Evolutionary conservation across 2,329 filamentous ascomycete species (phyloP), one percentile per base, ranked within the genome.

Genomic region (Alternaria metachromatica): DNA sequence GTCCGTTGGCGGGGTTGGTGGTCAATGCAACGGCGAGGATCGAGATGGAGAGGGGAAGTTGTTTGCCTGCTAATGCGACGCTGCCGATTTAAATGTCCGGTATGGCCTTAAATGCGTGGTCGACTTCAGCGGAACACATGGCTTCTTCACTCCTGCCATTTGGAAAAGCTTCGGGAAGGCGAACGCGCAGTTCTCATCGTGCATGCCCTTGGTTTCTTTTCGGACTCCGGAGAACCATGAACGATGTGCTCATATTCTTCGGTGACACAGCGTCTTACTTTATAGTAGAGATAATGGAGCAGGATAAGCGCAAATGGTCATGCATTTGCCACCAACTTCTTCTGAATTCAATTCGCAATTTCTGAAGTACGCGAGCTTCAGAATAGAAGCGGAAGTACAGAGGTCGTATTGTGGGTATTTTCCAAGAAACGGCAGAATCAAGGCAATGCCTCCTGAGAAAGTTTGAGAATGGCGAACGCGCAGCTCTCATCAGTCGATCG

Each of bases 1-100:
- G 66, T 28, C 63, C 69, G 8, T 48, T 73, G 15, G 69, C 64
- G 4, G 58, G 64, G 18, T n/a, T 72, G 20, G 59, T 73, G 6
- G 59, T 68, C 5, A 73, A 73, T 48, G 66, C 71, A 8, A 72
- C 71, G 11, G 66, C 69, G 21, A 62, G 69, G 11, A 73, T 73
- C 18, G 69, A 72, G 23, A 54, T 57, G 25, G 43, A 37, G 12
- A 54, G 63, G 37, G 71, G 71, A 1, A 59, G 65, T 2, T 73
- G 71, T 55, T 51, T 73, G 15, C 62, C 66, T 6, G 69, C 68
- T 4, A 73, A 73, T 53, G 53, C 55, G 4, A 71, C 69, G 13
- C 18, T 71, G 15, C 69, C 69, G 3, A 68, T 71, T 7, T 53
- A 53, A 20, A 7, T 25, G 12, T 12, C 21, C 2, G 12, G 0